Evolutionary conservation across 2,329 filamentous ascomycete genomes (phyloP).

Genomic region (Diaporthe velutina): DNA sequence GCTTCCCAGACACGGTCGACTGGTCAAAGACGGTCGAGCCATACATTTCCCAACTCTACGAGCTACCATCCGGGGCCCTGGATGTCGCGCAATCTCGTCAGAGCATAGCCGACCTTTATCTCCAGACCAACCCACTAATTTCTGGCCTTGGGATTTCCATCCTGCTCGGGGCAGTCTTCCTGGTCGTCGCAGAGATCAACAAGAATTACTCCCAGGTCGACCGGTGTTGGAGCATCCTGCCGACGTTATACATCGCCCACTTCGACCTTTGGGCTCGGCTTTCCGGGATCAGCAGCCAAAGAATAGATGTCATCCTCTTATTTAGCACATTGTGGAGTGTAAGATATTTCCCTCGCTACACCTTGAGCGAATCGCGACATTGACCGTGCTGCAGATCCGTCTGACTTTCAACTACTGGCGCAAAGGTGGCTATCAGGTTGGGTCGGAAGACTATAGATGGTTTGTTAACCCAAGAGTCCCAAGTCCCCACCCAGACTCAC

Average conservation of each 20-base stretch:
- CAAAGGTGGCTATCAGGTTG: slow-evolving; percentile 89
- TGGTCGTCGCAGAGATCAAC: slow-evolving; percentile 86
- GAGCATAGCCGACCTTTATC: slow-evolving; percentile 78
- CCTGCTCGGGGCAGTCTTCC: slow-evolving; percentile 77
- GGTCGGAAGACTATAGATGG: slow-evolving; percentile 97
- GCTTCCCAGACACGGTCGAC: slow-evolving; percentile 81
- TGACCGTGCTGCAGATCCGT: slow-evolving; percentile 66
- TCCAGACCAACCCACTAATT: slow-evolving; percentile 88
- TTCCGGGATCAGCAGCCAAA: slow-evolving; percentile 76
- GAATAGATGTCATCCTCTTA: slow-evolving; percentile 79
- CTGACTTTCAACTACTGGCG: slow-evolving; percentile 98
- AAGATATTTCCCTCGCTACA: slow-evolving; percentile 50
- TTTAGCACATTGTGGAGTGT: slow-evolving; percentile 86
- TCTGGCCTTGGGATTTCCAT: slow-evolving; percentile 80
- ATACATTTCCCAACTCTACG: slow-evolving; percentile 77
- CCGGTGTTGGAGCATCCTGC: slow-evolving; percentile 90
- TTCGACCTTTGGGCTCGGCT: slow-evolving; percentile 86
- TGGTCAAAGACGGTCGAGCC: slow-evolving; percentile 81
- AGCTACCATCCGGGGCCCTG: slow-evolving; percentile 75
- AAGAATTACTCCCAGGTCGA: slow-evolving; percentile 98
- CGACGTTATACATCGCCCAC: slow-evolving; percentile 87
- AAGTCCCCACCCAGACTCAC: slow-evolving; percentile 41
- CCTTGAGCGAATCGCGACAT: slow-evolving; percentile 23
- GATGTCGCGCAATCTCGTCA: slow-evolving; percentile 71
- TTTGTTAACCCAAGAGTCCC: slow-evolving; percentile 44